A percentile compares a stretch with the other conserved stretches of the same genome.
Evolutionary conservation across 2,329 filamentous ascomycete genomes (phyloP).

Genomic region (Colletotrichum sp.): DNA sequence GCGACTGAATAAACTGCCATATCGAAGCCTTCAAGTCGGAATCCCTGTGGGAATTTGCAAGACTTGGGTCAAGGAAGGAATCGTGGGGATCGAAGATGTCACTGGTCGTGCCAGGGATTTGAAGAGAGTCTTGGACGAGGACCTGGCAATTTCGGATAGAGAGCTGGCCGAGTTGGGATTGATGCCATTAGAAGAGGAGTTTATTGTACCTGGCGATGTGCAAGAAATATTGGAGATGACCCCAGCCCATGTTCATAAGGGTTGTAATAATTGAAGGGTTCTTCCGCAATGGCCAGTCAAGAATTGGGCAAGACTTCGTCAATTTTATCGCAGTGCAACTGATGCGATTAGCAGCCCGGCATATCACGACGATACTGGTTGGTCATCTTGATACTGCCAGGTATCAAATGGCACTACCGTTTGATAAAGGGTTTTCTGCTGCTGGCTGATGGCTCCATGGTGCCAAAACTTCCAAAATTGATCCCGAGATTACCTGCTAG

Average conservation of each 20-base stretch:
- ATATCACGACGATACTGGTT: not conserved
- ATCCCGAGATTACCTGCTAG: not conserved
- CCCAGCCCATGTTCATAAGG: not conserved
- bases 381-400: not conserved
- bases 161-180: slow-evolving; percentile 42
- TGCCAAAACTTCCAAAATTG: not conserved
- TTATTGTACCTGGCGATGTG: slow-evolving; percentile 44
- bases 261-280: no score
- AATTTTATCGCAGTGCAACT: rapidly evolving
- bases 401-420: not conserved
- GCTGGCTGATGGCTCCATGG: not conserved
- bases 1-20: slow-evolving; percentile 45
- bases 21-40: slow-evolving; percentile 67
- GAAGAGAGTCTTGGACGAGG: slow-evolving; percentile 49
- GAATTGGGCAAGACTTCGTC: not conserved
- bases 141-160: slow-evolving; percentile 33
- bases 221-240: slow-evolving; percentile 35
- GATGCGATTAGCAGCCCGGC: not conserved
- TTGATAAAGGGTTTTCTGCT: not conserved
- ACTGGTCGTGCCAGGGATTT: slow-evolving; percentile 56
- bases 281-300: not conserved
- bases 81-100: slow-evolving; percentile 62
- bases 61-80: slow-evolving; percentile 55
- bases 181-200: slow-evolving; percentile 49
- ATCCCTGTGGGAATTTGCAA: slow-evolving; percentile 52